Percentiles rank a stretch among this genome's conserved stretches.
These are phyloP conservation scores for Exophiala spinifera DNA, from an alignment of 2,329 filamentous ascomycete species.

Conservation along the genomic window DNA sequence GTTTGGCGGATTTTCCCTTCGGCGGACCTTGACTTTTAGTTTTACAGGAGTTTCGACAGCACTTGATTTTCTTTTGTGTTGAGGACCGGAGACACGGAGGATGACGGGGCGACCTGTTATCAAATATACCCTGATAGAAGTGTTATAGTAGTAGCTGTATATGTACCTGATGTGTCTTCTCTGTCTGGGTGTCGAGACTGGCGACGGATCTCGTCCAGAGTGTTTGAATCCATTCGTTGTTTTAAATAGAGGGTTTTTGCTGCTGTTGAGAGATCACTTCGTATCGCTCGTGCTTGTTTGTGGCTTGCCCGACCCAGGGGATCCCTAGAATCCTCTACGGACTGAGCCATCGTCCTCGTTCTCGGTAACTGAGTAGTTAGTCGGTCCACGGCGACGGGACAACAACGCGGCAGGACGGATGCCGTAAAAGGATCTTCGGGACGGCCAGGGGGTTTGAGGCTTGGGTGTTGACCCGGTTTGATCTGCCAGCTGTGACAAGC, in stretches of 20 bases:
- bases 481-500: slow-evolving; percentile 12
- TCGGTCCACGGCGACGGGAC: too few species aligned
- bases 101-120: background rate
- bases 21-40: slow-evolving; percentile 11
- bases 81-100: background rate
- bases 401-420: too few species aligned
- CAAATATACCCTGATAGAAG: slow-evolving; percentile 11
- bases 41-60: slow-evolving; percentile 17
- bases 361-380: too few species aligned
- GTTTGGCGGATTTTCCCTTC: background rate
- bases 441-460: background rate
- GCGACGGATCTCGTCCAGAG: slow-evolving; percentile 4
- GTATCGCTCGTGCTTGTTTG: too few species aligned
- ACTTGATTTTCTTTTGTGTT: slow-evolving; percentile 20
- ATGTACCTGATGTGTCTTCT: background rate
- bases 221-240: too few species aligned
- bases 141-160: background rate
- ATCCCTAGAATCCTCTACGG: too few species aligned
- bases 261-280: too few species aligned
- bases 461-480: background rate
- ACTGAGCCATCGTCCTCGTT: background rate
- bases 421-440: too few species aligned
- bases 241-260: too few species aligned
- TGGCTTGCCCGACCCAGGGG: too few species aligned
- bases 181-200: background rate